Percentiles rank a stretch among this genome's conserved stretches.
Conservation (phyloP, 2,329 filamentous ascomycete species). For the Botrytis aclada region DNA sequence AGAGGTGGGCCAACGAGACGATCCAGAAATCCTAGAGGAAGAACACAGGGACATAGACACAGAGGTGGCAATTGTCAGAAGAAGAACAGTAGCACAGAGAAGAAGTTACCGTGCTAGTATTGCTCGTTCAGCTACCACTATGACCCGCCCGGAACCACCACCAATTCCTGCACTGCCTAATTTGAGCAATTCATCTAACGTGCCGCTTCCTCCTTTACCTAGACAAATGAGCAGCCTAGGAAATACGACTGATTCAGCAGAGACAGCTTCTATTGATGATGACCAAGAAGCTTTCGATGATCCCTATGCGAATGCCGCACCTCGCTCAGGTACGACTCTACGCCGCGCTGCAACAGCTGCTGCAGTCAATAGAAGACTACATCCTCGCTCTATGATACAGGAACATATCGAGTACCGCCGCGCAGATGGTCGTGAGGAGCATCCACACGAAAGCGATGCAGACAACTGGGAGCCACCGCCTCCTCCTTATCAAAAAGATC, state of each 20-base stretch:
- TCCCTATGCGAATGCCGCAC: constrained; percentile 70
- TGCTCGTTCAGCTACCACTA: constrained; percentile 49
- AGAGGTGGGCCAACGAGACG: constrained; percentile 64
- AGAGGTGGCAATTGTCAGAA: constrained; percentile 74
- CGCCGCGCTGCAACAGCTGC: constrained; percentile 74
- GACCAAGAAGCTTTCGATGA: constrained; percentile 58
- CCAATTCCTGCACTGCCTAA: constrained; percentile 31
- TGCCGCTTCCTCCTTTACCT: constrained; percentile 21
- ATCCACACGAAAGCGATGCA: constrained; percentile 82
- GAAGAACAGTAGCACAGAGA: constrained; percentile 67
- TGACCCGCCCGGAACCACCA: constrained; percentile 23
- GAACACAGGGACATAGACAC: constrained; percentile 71
- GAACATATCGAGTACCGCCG: constrained; percentile 61
- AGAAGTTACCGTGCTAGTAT: constrained; percentile 47
- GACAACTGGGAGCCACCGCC: constrained; percentile 87
- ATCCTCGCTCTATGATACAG: constrained; percentile 55
- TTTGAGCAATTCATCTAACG: constrained; percentile 24
- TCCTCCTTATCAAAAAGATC: constrained; percentile 70
- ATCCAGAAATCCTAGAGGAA: constrained; percentile 69
- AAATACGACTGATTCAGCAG: constrained; percentile 24
- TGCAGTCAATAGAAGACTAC: constrained; percentile 65
- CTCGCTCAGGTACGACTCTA: constrained; percentile 66
- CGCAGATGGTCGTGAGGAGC: constrained; percentile 66
- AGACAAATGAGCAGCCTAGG: constrained; percentile 27
- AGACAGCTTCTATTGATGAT: constrained; percentile 35